A percentile compares a stretch with the other conserved stretches of the same genome.
Conservation (phyloP, 805 yeast species). For the Saturnispora mendoncae region DNA sequence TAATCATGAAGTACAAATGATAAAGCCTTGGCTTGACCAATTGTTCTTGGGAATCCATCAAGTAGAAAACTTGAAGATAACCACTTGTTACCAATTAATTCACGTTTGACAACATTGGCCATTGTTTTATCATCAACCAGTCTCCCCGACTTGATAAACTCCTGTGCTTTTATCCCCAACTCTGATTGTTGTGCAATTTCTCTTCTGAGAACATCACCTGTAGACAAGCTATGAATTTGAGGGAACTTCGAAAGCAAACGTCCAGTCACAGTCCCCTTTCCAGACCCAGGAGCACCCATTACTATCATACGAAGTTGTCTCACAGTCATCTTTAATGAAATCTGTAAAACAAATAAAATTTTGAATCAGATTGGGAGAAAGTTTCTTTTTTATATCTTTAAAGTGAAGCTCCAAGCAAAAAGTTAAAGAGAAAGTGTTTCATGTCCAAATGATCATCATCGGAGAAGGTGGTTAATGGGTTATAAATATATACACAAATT, state of each 20-base stretch:
- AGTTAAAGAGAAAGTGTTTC: too few species aligned
- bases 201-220: slow-evolving; percentile 74
- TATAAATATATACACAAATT: too few species aligned
- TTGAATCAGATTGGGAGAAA: neutral
- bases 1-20: slow-evolving; percentile 37
- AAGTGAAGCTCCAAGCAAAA: too few species aligned
- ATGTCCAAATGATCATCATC: too few species aligned
- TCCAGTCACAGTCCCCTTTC: slow-evolving; percentile 84
- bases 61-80: slow-evolving; percentile 55
- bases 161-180: slow-evolving; percentile 49
- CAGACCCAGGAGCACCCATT: slow-evolving; percentile 93
- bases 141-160: slow-evolving; percentile 51
- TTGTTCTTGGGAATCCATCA: slow-evolving; percentile 90
- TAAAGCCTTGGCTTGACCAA: slow-evolving; percentile 57
- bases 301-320: slow-evolving; percentile 58
- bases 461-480: too few species aligned
- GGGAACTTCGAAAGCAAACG: slow-evolving; percentile 49
- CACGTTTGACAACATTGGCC: slow-evolving; percentile 46
- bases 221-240: slow-evolving; percentile 51
- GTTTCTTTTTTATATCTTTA: too few species aligned
- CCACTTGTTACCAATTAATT: slow-evolving; percentile 37
- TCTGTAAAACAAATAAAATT: neutral
- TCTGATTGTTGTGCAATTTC: slow-evolving; percentile 49
- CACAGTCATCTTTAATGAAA: slow-evolving; percentile 7
- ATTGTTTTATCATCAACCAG: slow-evolving; percentile 68